Conservation (phyloP, 1,139 yeast genomes). For the Sugiyamaella japonica region DNA sequence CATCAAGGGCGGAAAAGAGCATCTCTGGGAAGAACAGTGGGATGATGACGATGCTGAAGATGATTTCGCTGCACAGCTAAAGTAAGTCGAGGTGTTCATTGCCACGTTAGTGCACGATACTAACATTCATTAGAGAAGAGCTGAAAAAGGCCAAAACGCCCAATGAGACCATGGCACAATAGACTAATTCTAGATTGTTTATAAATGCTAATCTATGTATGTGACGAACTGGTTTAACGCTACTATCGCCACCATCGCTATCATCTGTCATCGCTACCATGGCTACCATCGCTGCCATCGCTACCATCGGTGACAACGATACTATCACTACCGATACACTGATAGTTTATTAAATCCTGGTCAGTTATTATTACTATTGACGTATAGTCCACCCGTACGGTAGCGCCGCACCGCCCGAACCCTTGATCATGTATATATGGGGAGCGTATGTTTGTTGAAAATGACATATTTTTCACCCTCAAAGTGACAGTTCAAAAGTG, state of each 20-base stretch:
- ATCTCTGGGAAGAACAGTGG: conserved; percentile 95
- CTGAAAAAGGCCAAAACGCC: conserved; percentile 27
- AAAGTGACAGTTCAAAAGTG: not conserved
- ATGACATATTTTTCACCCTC: conserved; percentile 1
- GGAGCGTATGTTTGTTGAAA: not conserved
- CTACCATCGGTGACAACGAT: no score
- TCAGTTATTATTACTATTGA: no score
- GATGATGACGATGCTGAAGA: conserved; percentile 85
- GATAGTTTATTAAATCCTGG: no score
- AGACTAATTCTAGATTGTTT: not conserved
- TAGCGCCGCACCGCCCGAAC: conserved; percentile 3
- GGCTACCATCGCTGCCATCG: no score
- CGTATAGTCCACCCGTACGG: no score
- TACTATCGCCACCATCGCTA: no score
- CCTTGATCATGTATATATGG: conserved; percentile 2
- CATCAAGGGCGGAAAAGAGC: conserved; percentile 45
- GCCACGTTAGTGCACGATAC: not conserved
- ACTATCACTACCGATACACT: no score
- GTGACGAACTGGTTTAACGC: no score
- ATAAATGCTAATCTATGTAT: conserved; percentile 1
- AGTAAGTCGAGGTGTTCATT: conserved; percentile 41
- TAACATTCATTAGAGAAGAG: conserved; percentile 29
- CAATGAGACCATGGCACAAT: conserved; percentile 12
- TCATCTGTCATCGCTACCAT: no score
- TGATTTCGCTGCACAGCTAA: conserved; percentile 70